Evolutionary conservation across 2,329 filamentous ascomycete genomes (phyloP), one percentile per base, ranked within the genome.

Genomic region (Xylariaceae sp.): DNA sequence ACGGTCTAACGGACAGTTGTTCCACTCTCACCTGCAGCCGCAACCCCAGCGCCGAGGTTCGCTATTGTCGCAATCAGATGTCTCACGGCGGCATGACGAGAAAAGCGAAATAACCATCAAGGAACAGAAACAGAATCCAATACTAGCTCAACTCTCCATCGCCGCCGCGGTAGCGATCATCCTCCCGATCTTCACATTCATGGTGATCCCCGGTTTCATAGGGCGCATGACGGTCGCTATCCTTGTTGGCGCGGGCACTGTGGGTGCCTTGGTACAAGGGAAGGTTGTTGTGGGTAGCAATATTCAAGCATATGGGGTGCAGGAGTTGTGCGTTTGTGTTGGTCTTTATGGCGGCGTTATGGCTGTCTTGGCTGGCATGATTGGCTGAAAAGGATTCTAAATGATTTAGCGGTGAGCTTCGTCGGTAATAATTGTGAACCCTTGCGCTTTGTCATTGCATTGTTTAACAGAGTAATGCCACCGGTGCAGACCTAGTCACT

Each of bases 151-250:
- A 2, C 47, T 73, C 4, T 72, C 75, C 6, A 56, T 71, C 17
- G 71, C 75, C 1, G 63, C 76, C 8, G 75, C 74, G 0, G 65
- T 70, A 0, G 72, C 75, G 0, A 32, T 85, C 2, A 62, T 84
- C 5, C 64, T 80, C 0, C 81, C 82, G 0, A 67, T 83, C 1
- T 56, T 84, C 7, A 72, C 77, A 1, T 85, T 85, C 56, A 62
- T 72, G 5, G 68, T 81, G 19, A 76, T 85, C 17, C 70, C 74
- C 0, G 72, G 74, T 5, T 80, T 83, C 48, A 58, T 75, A 0
- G 77, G 75, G 2, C 72, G 80, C n/a, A 70, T 84, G 52, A 73
- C 74, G 0, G 72, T 85, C 2, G 74, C 81, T 2, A 55, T 74
- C 4, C 65, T 83, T 0, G 73, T 80, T 0, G 75, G 71, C 0